Percentiles rank a stretch among this genome's conserved stretches.
Evolutionary conservation across 1,284 basidiomycete species (phyloP).

Genomic region (Pterula multifida): DNA sequence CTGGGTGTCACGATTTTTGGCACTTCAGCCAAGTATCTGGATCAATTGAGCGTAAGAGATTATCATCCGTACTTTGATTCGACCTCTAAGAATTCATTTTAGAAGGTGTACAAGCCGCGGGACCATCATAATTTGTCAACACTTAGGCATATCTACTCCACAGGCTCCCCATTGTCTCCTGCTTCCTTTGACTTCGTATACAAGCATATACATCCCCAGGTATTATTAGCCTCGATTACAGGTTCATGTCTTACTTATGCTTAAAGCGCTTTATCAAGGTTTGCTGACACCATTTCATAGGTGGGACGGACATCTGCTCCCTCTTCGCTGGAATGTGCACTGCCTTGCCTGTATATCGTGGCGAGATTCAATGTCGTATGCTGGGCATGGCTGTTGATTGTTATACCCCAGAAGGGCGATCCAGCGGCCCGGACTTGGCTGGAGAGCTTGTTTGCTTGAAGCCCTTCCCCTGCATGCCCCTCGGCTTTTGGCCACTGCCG

Average conservation of each 20-base stretch:
- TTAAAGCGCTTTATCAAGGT: neutral
- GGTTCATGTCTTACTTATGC: constrained; percentile 27
- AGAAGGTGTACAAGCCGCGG: constrained; percentile 59
- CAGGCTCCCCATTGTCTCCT: constrained; percentile 72
- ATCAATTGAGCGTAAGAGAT: constrained; percentile 53
- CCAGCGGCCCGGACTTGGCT: constrained; percentile 33
- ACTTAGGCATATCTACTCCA: constrained; percentile 70
- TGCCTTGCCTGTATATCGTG: constrained; percentile 69
- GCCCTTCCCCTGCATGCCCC: constrained; percentile 79
- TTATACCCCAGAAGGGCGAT: constrained; percentile 33
- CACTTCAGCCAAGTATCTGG: constrained; percentile 74
- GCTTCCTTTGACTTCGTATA: constrained; percentile 75
- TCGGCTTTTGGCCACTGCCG: constrained; percentile 74
- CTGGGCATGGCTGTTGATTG: constrained; percentile 70
- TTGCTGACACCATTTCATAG: constrained; percentile 21
- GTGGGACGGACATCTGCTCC: constrained; percentile 81
- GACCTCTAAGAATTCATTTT: constrained; percentile 5
- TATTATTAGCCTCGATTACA: constrained; percentile 72
- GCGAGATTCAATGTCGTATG: constrained; percentile 80
- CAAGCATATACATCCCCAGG: constrained; percentile 49
- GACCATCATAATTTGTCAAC: constrained; percentile 51
- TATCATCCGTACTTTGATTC: constrained; percentile 5
- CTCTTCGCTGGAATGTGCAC: constrained; percentile 78
- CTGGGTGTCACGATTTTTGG: constrained; percentile 75
- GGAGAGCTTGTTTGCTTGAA: constrained; percentile 66